Evolutionary conservation across 805 yeast species (phyloP).

Genomic region (Citeromyces nyonsensis): DNA sequence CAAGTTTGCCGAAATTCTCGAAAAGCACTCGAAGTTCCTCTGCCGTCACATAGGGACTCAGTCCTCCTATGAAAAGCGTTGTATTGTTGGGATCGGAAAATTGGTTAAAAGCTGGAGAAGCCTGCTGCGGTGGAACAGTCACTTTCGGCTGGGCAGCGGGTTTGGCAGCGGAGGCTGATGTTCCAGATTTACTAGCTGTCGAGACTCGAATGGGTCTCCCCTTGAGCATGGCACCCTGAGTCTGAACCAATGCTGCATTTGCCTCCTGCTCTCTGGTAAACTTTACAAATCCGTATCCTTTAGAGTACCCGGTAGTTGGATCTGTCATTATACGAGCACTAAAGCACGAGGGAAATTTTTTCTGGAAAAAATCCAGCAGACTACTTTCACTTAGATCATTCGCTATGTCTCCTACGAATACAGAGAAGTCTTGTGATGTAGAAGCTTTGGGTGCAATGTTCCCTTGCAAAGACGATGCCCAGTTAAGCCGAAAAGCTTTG

Average conservation of each 20-base stretch:
- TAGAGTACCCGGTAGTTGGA: conserved; percentile 48
- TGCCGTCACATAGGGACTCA: conserved; percentile 41
- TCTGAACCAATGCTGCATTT: conserved; percentile 56
- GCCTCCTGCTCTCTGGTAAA: conserved; percentile 52
- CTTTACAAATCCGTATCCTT: conserved; percentile 86
- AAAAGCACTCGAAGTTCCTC: conserved; percentile 46
- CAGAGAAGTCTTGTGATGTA: conserved; percentile 32
- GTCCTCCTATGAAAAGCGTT: conserved; percentile 67
- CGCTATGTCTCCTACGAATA: conserved; percentile 79
- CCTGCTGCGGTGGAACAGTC: neutral
- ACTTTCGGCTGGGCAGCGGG: neutral
- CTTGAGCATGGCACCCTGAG: conserved; percentile 66
- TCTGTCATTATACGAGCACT: conserved; percentile 73
- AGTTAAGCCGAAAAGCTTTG: conserved; percentile 52
- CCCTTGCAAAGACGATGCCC: conserved; percentile 37
- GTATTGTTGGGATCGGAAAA: conserved; percentile 66
- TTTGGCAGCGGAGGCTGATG: neutral
- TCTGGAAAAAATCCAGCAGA: conserved; percentile 49
- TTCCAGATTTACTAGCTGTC: conserved; percentile 21
- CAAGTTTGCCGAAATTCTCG: conserved; percentile 57
- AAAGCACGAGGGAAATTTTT: conserved; percentile 56
- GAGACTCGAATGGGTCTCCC: conserved; percentile 70
- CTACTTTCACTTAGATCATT: conserved; percentile 56
- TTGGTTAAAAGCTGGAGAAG: conserved; percentile 33
- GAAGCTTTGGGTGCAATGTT: conserved; percentile 4